Conservation (phyloP, 306 rosid species). For the Abrus pulchellus region DNA sequence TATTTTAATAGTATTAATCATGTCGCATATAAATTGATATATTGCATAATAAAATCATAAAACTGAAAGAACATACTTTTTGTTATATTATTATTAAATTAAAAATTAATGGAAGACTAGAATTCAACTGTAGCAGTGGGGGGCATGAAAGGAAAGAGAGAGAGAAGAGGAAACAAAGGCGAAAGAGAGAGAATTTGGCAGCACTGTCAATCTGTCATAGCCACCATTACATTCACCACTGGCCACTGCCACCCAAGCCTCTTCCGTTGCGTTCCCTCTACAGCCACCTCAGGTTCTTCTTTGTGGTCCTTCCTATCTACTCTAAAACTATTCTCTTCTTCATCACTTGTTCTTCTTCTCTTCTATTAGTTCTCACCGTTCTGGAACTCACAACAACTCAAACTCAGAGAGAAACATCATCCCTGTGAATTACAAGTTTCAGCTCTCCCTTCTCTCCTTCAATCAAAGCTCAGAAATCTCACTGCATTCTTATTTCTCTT, state of each 20-base stretch:
- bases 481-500: not conserved
- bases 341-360: not conserved
- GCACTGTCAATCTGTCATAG: constrained; percentile 57
- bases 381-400: too few species aligned
- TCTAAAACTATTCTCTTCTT: not conserved
- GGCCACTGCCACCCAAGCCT: constrained; percentile 52
- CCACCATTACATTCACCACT: constrained; percentile 55
- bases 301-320: constrained; percentile 32
- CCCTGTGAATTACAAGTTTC: constrained; percentile 32
- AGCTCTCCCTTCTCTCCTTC: not conserved
- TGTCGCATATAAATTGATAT: not conserved
- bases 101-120: constrained; percentile 15
- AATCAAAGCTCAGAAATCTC: constrained; percentile 7
- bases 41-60: not conserved
- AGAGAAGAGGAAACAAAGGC: not conserved
- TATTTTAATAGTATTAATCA: not conserved
- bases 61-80: not conserved
- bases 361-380: not conserved
- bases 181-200: constrained; percentile 3
- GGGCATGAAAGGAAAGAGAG: constrained; percentile 33
- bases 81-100: not conserved
- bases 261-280: constrained; percentile 2
- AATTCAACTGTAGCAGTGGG: constrained; percentile 3
- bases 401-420: not conserved
- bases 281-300: constrained; percentile 41